Percentiles rank a stretch among this genome's conserved stretches.
Conservation (phyloP, 2,329 filamentous ascomycete species). For the Apiospora arundinis region DNA sequence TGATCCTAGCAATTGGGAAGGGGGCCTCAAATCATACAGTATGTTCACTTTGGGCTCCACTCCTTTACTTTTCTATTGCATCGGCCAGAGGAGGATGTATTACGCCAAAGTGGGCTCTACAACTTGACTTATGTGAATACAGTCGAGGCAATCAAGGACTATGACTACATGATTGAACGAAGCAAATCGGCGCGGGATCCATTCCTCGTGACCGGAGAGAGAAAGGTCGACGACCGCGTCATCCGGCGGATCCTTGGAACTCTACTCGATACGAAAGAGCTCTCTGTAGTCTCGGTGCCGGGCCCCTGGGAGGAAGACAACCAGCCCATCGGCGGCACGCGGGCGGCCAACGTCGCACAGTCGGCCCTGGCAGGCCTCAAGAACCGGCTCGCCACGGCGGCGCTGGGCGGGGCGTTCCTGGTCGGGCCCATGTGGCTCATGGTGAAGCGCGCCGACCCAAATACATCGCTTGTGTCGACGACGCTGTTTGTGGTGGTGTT, state of each 20-base stretch:
- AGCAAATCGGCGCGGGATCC: constrained; percentile 25
- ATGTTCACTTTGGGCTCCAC: neutral
- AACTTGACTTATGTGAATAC: neutral
- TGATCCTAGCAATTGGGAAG: neutral
- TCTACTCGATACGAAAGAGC: neutral
- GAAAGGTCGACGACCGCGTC: constrained; percentile 26
- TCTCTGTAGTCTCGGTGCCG: constrained; percentile 10
- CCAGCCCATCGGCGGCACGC: constrained; percentile 25
- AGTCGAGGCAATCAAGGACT: constrained; percentile 29
- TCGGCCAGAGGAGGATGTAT: no score
- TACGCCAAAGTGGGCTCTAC: no score
- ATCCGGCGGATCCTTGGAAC: neutral
- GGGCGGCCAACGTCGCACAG: constrained; percentile 19
- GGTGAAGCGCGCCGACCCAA: constrained; percentile 26
- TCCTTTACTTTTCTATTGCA: no score
- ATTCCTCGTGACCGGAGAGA: constrained; percentile 29
- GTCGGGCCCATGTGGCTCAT: constrained; percentile 35
- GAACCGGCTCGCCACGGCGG: constrained; percentile 22
- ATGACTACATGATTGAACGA: constrained; percentile 30
- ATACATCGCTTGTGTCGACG: constrained; percentile 25
- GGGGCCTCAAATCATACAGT: neutral
- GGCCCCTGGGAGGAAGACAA: constrained; percentile 23
- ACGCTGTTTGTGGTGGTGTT: constrained; percentile 30
- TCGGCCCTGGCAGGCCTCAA: constrained; percentile 17
- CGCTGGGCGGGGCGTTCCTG: constrained; percentile 28